Evolutionary conservation across 257 asterid species (phyloP).

Genomic region (Perilla frutescens): DNA sequence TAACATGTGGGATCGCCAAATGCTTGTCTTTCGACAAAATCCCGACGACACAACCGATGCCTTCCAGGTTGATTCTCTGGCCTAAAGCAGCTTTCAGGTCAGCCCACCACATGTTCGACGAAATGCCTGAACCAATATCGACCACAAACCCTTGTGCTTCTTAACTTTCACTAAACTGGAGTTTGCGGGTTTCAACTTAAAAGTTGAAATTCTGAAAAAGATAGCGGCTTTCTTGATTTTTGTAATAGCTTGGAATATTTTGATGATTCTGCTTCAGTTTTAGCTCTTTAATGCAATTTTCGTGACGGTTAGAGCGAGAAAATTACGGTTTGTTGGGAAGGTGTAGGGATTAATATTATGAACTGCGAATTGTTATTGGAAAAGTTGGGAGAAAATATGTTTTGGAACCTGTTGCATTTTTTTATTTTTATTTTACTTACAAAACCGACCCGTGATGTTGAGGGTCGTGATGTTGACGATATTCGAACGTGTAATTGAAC

Average conservation of each 20-base stretch:
- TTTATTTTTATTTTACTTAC: no score
- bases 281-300: slow-evolving; percentile 54
- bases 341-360: no score
- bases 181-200: slow-evolving; percentile 29
- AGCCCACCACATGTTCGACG: slow-evolving; percentile 77
- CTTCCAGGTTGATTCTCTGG: slow-evolving; percentile 82
- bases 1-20: slow-evolving; percentile 73
- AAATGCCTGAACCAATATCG: slow-evolving; percentile 33
- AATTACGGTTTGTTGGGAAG: no score
- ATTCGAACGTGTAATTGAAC: no score
- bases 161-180: slow-evolving; percentile 28
- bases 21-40: slow-evolving; percentile 63
- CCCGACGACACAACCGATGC: slow-evolving; percentile 61
- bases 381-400: no score
- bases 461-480: no score
- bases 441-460: no score
- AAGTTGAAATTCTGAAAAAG: slow-evolving; percentile 41
- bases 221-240: slow-evolving; percentile 39
- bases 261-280: slow-evolving; percentile 37
- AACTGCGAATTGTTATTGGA: no score
- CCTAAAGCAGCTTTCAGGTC: slow-evolving; percentile 82
- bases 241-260: slow-evolving; percentile 5
- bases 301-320: slow-evolving; percentile 29
- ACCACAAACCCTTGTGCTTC: slow-evolving; percentile 30
- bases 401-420: no score